Evolutionary conservation across 1,284 basidiomycete species (phyloP), one percentile per base, ranked within the genome.

Genomic region (Heimioporus retisporus): DNA sequence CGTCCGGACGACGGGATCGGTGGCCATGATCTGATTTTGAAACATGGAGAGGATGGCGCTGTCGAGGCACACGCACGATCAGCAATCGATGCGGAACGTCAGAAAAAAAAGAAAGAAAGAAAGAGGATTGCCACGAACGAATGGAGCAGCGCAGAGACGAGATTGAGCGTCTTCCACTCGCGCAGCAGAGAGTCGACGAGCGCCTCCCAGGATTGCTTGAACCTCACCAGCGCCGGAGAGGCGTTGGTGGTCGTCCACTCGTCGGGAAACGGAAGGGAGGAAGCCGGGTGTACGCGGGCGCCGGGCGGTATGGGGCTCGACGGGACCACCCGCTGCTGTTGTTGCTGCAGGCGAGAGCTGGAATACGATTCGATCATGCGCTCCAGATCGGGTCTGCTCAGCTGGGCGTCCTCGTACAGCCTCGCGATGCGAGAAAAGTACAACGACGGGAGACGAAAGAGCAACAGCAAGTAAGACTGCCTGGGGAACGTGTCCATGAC

Each of bases 81-180:
- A 65, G 31, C 40, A 55, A 43, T 54, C 18, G 59, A 56, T 35
- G 50, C 16, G n/a, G n/a, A 18, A 25, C n/a, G 14, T 15, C 6
- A 56, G 13, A 46, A 55, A 10, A n/a, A 42, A 53, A 48, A 18
- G 57, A n/a, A n/a, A n/a, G n/a, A n/a, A 28, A 28, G 5, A 28
- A 28, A 28, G 28, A 28, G 28, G 28, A 28, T 28, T 43, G 59
- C 65, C 58, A 83, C 90, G 59, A 71, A 93, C 91, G 92, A 89
- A 67, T 88, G 83, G 19, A 93, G 79, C 59, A 93, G 75, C 18
- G 90, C 92, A 43, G 90, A 93, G 25, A 93, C 89, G 25, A 93
- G 82, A 73, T 93, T 93, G 59, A 93, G 73, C 16, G 91, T 93
- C 80, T 93, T 93, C 91, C 91, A 93, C 74, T 93, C 92, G 54